These are phyloP conservation scores for Tephrocybe rancida DNA, from an alignment of 768 basidiomycete species.

Conservation along the genomic window DNA sequence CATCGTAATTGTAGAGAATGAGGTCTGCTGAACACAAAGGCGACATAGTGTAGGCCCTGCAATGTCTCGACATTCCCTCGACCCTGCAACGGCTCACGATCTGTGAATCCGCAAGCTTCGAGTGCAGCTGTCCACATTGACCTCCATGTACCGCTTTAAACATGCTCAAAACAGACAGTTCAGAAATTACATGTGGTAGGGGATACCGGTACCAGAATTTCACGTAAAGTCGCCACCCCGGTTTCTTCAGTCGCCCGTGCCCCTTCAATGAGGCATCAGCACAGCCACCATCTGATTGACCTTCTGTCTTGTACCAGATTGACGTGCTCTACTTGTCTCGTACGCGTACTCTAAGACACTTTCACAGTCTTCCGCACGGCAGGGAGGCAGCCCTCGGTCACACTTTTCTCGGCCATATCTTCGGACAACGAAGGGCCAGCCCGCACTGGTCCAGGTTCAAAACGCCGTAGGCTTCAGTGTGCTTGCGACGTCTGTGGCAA, in stretches of 20 bases:
- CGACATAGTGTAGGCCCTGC: no score
- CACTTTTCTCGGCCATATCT: constrained; percentile 9
- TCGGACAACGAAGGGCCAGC: constrained; percentile 12
- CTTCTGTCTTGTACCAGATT: constrained; percentile 3
- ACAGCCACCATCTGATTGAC: not conserved
- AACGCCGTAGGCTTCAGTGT: constrained; percentile 68
- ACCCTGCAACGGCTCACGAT: no score
- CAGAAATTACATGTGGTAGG: no score
- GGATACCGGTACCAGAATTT: constrained; percentile 7
- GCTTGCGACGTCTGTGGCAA: constrained; percentile 84
- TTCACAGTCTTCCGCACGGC: not conserved
- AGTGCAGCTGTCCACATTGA: no score
- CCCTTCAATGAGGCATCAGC: constrained; percentile 6
- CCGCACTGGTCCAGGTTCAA: constrained; percentile 1
- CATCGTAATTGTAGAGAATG: no score
- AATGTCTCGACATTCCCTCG: no score
- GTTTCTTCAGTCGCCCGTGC: not conserved
- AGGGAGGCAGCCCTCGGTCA: not conserved
- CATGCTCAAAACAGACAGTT: no score
- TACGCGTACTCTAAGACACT: not conserved
- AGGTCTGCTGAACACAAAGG: no score
- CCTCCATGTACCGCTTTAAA: no score
- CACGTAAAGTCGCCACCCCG: not conserved
- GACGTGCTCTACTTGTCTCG: not conserved
- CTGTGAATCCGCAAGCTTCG: no score